Evolutionary conservation across 2,329 filamentous ascomycete genomes (phyloP).

Genomic region (Knufia petricola): DNA sequence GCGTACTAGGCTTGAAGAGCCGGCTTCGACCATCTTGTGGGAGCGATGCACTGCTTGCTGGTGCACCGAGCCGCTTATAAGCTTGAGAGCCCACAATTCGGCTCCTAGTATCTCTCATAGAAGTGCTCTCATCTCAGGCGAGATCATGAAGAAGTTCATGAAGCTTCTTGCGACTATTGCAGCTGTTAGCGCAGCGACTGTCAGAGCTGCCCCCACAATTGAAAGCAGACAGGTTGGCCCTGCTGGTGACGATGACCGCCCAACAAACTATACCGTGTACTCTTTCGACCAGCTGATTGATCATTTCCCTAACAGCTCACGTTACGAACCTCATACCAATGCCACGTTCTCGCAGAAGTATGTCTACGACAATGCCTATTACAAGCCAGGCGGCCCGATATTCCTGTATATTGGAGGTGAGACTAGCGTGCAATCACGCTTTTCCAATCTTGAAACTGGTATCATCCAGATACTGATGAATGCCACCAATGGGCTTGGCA

Average conservation of each 20-base stretch:
- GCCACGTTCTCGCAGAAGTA: slow-evolving; percentile 48
- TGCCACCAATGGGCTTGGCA: slow-evolving; percentile 44
- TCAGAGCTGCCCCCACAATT: slow-evolving; percentile 1
- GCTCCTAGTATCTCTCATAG: neutral
- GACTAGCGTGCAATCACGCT: slow-evolving; percentile 31
- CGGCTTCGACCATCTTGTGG: neutral
- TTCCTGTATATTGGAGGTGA: slow-evolving; percentile 31
- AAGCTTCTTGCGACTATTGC: slow-evolving; percentile 1
- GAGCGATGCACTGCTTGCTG: neutral
- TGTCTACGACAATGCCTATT: slow-evolving; percentile 46
- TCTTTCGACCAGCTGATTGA: slow-evolving; percentile 19
- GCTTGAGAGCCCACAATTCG: neutral
- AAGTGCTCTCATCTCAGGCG: neutral
- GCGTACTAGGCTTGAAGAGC: neutral
- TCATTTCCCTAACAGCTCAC: slow-evolving; percentile 17
- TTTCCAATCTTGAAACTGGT: slow-evolving; percentile 36
- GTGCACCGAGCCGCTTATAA: neutral
- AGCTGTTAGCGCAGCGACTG: too few relatives aligned
- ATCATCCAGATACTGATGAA: slow-evolving; percentile 47
- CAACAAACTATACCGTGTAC: slow-evolving; percentile 18
- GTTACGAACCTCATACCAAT: slow-evolving; percentile 18
- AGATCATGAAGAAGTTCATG: neutral
- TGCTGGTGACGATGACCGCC: slow-evolving; percentile 14
- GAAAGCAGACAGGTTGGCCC: slow-evolving; percentile 14
- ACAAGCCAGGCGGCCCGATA: slow-evolving; percentile 45